phyloP scores from a whole-genome alignment of 208 protist genomes.

The Trypanosoma platydactyli region DNA sequence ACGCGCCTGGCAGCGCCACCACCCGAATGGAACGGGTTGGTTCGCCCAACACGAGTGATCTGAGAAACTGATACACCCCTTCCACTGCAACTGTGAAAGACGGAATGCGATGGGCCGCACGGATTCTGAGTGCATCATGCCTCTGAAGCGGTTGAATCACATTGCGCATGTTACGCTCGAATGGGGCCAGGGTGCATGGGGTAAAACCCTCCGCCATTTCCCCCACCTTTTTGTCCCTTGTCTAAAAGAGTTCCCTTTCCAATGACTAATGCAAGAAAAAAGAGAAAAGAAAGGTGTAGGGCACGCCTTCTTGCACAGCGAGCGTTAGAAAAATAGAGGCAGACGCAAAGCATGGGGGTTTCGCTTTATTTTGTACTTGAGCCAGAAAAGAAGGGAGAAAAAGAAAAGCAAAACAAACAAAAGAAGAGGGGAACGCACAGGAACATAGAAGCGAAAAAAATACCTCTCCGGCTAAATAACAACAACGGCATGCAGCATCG shows the following conservation, averaged over 20 bases:
- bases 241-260: background rate
- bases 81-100: conserved; percentile 43
- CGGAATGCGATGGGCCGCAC: conserved; percentile 44
- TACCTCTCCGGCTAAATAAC: too few relatives aligned
- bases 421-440: too few relatives aligned
- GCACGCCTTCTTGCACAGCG: too few relatives aligned
- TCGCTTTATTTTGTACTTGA: too few relatives aligned
- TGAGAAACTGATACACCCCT: conserved; percentile 24
- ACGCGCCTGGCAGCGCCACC: background rate
- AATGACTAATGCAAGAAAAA: background rate
- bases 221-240: background rate
- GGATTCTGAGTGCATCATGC: conserved; percentile 32
- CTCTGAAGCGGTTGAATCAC: conserved; percentile 28
- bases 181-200: background rate
- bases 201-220: background rate
- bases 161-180: background rate
- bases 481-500: too few relatives aligned
- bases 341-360: background rate
- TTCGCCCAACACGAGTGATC: conserved; percentile 1
- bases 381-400: too few relatives aligned
- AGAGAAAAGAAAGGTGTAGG: conserved; percentile 23
- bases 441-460: too few relatives aligned
- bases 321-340: too few relatives aligned
- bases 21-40: conserved; percentile 5
- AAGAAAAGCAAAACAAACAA: too few relatives aligned